Evolutionary conservation across 768 basidiomycete genomes (phyloP).

Genomic region (Trametes meyenii): DNA sequence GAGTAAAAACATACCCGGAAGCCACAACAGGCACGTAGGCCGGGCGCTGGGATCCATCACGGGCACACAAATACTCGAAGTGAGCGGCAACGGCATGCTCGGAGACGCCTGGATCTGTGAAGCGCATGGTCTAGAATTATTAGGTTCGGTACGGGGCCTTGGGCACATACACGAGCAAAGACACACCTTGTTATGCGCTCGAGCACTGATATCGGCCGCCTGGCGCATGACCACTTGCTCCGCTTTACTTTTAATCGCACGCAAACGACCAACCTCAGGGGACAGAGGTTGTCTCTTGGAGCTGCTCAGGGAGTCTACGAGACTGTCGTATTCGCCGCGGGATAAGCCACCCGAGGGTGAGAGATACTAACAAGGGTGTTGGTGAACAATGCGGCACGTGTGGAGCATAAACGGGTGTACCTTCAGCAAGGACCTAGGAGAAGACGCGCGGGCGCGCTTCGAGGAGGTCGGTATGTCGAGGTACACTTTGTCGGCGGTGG

Average conservation of each 20-base stretch:
- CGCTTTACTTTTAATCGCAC: slow-evolving; percentile 76
- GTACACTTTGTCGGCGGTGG: slow-evolving; percentile 36
- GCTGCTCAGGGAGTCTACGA: slow-evolving; percentile 56
- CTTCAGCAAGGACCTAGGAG: slow-evolving; percentile 60
- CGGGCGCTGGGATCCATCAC: slow-evolving; percentile 78
- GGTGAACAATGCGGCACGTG: not conserved
- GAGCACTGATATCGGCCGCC: slow-evolving; percentile 87
- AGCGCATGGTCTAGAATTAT: slow-evolving; percentile 75
- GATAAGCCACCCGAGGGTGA: slow-evolving; percentile 27
- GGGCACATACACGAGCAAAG: not conserved
- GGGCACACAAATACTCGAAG: slow-evolving; percentile 86
- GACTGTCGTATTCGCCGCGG: slow-evolving; percentile 52
- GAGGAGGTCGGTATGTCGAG: slow-evolving; percentile 39
- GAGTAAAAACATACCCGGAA: slow-evolving; percentile 65
- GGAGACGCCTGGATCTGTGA: slow-evolving; percentile 56
- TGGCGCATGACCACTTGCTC: slow-evolving; percentile 81
- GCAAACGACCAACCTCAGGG: slow-evolving; percentile 68
- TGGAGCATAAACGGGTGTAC: slow-evolving; percentile 22
- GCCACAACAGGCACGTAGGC: slow-evolving; percentile 99
- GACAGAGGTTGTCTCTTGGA: slow-evolving; percentile 56
- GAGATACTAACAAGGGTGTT: slow-evolving; percentile 24
- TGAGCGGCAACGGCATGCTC: slow-evolving; percentile 74
- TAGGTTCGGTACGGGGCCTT: not conserved
- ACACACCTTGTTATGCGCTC: slow-evolving; percentile 80
- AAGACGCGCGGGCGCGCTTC: slow-evolving; percentile 27